These are phyloP conservation scores for Leccinum barrowsii DNA, from an alignment of 768 basidiomycete genomes.

Conservation along the genomic window DNA sequence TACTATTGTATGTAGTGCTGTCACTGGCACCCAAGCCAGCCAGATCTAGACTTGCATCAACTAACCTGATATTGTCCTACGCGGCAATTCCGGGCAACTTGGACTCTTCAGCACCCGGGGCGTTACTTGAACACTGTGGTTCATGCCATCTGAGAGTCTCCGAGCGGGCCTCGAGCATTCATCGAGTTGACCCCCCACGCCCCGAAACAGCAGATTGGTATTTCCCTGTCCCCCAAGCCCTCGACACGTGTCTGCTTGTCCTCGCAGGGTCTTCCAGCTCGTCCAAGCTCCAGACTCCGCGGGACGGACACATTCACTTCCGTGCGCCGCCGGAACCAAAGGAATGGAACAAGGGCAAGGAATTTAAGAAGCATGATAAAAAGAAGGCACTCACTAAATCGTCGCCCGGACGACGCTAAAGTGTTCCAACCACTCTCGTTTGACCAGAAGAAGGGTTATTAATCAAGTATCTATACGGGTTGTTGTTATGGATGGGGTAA, in stretches of 20 bases:
- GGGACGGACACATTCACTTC: neutral
- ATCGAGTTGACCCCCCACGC: too few relatives aligned
- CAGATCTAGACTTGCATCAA: too few relatives aligned
- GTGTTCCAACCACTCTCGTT: neutral
- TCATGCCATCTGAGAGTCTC: too few relatives aligned
- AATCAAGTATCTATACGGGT: too few relatives aligned
- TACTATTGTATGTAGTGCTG: neutral
- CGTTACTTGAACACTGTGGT: too few relatives aligned
- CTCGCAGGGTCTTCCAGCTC: neutral
- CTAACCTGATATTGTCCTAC: too few relatives aligned
- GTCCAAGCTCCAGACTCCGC: neutral
- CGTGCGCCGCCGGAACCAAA: neutral
- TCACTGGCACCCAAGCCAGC: neutral
- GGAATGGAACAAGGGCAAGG: neutral
- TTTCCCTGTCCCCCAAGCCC: neutral
- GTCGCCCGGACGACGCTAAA: neutral
- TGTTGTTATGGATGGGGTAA: neutral
- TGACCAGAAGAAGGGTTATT: too few relatives aligned
- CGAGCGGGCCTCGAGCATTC: too few relatives aligned
- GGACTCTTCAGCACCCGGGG: too few relatives aligned
- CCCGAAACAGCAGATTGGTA: neutral
- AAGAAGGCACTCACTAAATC: neutral
- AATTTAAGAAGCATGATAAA: neutral
- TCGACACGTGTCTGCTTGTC: neutral
- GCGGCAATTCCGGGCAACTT: neutral